Base-by-base conservation (phyloP, 2,329 filamentous ascomycete species). In the Diaporthe destruens region DNA sequence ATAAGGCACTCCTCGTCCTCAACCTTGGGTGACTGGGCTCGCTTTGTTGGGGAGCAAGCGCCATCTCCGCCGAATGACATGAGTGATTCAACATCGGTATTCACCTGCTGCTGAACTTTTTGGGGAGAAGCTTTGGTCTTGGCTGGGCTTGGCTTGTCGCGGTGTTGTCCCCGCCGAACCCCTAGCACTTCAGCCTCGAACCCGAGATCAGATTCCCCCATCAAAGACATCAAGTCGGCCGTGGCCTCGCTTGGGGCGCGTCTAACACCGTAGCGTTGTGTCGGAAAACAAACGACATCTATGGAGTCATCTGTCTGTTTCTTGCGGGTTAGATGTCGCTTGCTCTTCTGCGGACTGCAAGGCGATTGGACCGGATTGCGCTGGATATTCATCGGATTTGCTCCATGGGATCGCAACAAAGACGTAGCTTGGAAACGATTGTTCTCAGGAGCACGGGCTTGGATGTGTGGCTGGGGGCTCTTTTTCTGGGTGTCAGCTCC, bases 121-220 rank as follows among this genome's bases (percentile, higher is more conserved):
- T 34, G 16, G 2, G 32, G 56, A 1, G 12, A 9, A 2, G 44
- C 2, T 1, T n/a, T 32, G 18, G 6, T 9, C 2, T 34, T n/a
- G 16, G n/a, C 1, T 1, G 47, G 12, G 20, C 9, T 47, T 23
- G 2, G 32, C 9, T 53, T 9, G 23, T 23, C 32, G 16, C 18
- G 20, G 23, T 16, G 56, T 7, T 55, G 44, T 51, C 68, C 44
- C 32, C 55, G 55, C 9, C 34, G 55, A 5, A 70, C 42, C 1
- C 68, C 68, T 6, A 70, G 55, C 2, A 70, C 68, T 16, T 70
- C 68, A 0, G 68, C 68, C 39, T 70, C 68, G 25, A 70, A 70
- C 34, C 68, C 68, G n/a, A 70, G 29, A 6, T 70, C 68, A n/a
- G 55, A 70, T 7, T 70, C 68, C 9, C 42, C 55, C 23, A 51